Conservation (phyloP, 805 yeast species). For the Teunomyces cretensis region DNA sequence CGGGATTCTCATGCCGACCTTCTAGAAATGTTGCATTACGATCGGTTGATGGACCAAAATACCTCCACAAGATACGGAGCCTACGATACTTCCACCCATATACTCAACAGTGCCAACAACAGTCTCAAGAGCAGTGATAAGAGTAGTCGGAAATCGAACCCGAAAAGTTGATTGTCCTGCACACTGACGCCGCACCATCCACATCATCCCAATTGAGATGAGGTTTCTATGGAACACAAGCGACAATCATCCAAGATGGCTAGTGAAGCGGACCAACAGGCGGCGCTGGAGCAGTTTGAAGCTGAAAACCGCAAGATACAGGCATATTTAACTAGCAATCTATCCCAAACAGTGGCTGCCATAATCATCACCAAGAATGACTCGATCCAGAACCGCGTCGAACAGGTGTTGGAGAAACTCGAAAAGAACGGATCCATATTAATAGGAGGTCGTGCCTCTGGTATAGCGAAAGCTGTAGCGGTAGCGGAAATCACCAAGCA, state of each 20-base stretch:
- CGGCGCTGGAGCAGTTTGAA: constrained; percentile 9
- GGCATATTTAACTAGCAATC: constrained; percentile 4
- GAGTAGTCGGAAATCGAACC: constrained; percentile 7
- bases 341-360: constrained; percentile 4
- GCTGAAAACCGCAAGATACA: constrained; percentile 1
- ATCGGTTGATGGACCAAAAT: constrained; percentile 11
- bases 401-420: constrained; percentile 10
- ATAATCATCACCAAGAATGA: constrained; percentile 16
- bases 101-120: constrained; percentile 5
- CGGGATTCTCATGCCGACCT: constrained; percentile 21
- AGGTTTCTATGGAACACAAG: neutral
- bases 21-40: constrained; percentile 22
- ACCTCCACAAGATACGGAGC: constrained; percentile 14
- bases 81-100: constrained; percentile 12
- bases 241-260: constrained; percentile 1
- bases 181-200: neutral
- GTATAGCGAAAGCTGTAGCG: constrained; percentile 18
- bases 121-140: constrained; percentile 8
- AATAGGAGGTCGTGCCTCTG: constrained; percentile 17
- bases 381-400: constrained; percentile 15
- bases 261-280: neutral
- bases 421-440: constrained; percentile 11
- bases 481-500: constrained; percentile 21
- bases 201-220: neutral
- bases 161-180: constrained; percentile 1